Conservation (phyloP, 1,139 yeast species). For the Hemisphaericaspora subhashii region DNA sequence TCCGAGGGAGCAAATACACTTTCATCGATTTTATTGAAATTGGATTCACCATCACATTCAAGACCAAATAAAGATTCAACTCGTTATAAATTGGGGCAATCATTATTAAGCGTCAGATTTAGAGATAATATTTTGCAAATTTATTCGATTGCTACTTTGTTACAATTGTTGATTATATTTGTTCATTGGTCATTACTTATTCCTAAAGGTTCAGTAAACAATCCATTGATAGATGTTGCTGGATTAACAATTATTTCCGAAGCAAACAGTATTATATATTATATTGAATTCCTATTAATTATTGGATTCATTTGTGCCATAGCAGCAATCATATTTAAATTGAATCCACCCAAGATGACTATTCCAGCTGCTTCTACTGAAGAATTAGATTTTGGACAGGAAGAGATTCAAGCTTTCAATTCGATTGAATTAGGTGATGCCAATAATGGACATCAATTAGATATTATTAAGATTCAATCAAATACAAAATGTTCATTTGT, state of each 20-base stretch:
- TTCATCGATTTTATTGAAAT: conserved; percentile 26
- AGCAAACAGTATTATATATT: conserved; percentile 28
- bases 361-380: neutral
- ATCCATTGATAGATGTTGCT: conserved; percentile 20
- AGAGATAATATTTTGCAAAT: conserved; percentile 21
- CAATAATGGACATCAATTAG: conserved; percentile 57
- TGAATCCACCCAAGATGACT: conserved; percentile 10
- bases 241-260: conserved; percentile 18
- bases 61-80: conserved; percentile 23
- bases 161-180: conserved; percentile 12
- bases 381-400: conserved; percentile 2
- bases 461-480: conserved; percentile 58
- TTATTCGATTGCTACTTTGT: conserved; percentile 3
- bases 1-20: conserved; percentile 26
- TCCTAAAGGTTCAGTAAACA: conserved; percentile 25
- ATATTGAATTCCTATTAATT: conserved; percentile 30
- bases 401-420: conserved; percentile 23
- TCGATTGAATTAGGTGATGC: conserved; percentile 50
- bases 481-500: conserved; percentile 58
- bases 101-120: conserved; percentile 33
- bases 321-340: conserved; percentile 29
- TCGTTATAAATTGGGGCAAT: conserved; percentile 34
- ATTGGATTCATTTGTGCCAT: conserved; percentile 28
- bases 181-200: conserved; percentile 29
- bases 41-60: conserved; percentile 16